Evolutionary conservation across 345 rosid genomes (phyloP).

Genomic region (Kernera saxatilis): DNA sequence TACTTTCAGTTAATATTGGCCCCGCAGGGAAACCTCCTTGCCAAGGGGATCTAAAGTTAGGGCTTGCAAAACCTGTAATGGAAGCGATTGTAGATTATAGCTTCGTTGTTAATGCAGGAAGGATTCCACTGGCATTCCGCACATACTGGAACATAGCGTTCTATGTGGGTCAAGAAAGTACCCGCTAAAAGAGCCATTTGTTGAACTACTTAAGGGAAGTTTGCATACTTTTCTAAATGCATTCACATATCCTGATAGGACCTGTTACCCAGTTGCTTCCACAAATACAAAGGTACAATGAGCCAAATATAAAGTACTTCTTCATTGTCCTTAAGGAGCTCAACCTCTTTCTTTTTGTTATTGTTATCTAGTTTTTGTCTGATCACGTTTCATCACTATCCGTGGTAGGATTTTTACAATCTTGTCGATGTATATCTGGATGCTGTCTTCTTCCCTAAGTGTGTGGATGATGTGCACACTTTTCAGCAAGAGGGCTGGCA

Average conservation of each 20-base stretch:
- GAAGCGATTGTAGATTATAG: not conserved
- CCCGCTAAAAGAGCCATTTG: conserved; percentile 97
- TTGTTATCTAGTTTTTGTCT: not conserved
- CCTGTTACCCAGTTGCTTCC: conserved; percentile 97
- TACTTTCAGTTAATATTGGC: not conserved
- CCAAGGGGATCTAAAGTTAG: not conserved
- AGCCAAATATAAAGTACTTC: not conserved
- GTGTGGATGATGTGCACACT: conserved; percentile 79
- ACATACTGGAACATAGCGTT: conserved; percentile 94
- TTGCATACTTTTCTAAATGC: conserved; percentile 92
- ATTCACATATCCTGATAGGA: conserved; percentile 95
- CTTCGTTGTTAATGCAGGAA: conserved; percentile 49
- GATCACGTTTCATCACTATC: conserved; percentile 28
- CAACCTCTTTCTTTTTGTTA: not conserved
- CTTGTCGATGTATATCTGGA: conserved; percentile 95
- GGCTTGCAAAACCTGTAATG: not conserved
- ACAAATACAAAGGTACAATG: conserved; percentile 72
- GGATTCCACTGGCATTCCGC: conserved; percentile 98
- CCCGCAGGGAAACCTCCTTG: not conserved
- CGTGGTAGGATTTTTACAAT: conserved; percentile 82
- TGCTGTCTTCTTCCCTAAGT: conserved; percentile 97
- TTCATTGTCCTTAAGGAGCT: not conserved
- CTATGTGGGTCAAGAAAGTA: conserved; percentile 95
- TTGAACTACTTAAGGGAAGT: conserved; percentile 90
- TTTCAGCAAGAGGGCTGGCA: conserved; percentile 99